Evolutionary conservation across 495 filamentous ascomycete species (phyloP).

Genomic region (Letharia columbiana): DNA sequence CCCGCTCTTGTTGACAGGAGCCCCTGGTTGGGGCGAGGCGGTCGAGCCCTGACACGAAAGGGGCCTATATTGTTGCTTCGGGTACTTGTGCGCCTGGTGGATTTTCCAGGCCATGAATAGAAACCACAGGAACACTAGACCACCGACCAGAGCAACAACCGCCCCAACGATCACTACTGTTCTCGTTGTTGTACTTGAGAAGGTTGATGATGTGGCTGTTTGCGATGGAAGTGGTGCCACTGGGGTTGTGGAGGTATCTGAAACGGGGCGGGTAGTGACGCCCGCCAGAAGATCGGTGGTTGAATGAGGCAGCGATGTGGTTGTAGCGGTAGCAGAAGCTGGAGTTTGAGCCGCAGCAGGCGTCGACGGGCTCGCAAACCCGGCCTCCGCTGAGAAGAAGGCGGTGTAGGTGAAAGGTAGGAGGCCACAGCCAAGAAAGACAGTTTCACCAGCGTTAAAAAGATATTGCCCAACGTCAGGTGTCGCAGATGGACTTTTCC

Average conservation of each 20-base stretch:
- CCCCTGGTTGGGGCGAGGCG: background rate
- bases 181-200: background rate
- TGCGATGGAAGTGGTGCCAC: background rate
- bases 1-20: background rate
- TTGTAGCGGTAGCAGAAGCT: background rate
- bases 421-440: background rate
- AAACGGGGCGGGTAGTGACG: background rate
- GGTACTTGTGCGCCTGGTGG: background rate
- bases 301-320: background rate
- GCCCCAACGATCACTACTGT: background rate
- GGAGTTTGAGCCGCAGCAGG: background rate
- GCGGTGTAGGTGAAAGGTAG: background rate
- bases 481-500: background rate
- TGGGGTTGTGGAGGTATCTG: background rate
- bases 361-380: background rate
- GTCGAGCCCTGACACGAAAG: background rate
- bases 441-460: background rate
- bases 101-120: background rate
- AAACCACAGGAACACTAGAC: constrained; percentile 2
- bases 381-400: background rate
- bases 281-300: background rate
- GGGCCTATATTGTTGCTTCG: background rate
- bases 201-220: background rate
- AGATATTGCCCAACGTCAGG: background rate
- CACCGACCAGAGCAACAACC: background rate